A percentile compares a stretch with the other conserved stretches of the same genome.
phyloP scores from a whole-genome alignment of 2,329 filamentous ascomycete species.

The Fusarium domesticum region DNA sequence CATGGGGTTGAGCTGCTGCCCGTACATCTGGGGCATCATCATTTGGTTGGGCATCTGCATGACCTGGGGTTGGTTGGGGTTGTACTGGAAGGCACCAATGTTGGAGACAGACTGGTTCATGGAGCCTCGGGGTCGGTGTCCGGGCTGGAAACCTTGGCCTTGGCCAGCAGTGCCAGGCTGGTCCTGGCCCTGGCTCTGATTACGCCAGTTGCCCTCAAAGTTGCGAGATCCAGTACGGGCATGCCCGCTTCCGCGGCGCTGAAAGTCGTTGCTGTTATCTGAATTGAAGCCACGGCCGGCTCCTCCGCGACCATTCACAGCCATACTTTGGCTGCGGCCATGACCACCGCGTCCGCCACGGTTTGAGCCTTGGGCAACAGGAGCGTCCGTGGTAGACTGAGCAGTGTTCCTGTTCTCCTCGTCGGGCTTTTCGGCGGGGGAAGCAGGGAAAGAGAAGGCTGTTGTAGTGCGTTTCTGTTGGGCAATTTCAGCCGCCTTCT shows the following conservation, averaged over 20 bases:
- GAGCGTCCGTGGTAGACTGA: conserved; percentile 33
- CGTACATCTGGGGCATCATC: conserved; percentile 81
- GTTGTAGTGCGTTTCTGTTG: conserved; percentile 95
- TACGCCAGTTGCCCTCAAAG: conserved; percentile 98
- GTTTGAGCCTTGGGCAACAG: conserved; percentile 42
- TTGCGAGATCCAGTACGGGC: conserved; percentile 82
- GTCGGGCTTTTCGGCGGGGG: conserved; percentile 59
- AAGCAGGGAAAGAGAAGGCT: conserved; percentile 87
- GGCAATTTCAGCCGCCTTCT: conserved; percentile 93
- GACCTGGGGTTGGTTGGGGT: conserved; percentile 75
- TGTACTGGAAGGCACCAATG: conserved; percentile 84
- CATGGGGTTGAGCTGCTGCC: conserved; percentile 82
- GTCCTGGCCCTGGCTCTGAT: conserved; percentile 66
- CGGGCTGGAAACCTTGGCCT: conserved; percentile 79
- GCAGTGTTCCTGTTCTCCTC: conserved; percentile 42
- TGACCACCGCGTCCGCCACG: conserved; percentile 60
- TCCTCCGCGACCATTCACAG: conserved; percentile 68
- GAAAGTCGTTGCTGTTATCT: conserved; percentile 56
- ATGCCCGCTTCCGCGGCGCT: conserved; percentile 77
- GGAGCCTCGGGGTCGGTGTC: conserved; percentile 81
- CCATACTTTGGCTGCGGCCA: conserved; percentile 89
- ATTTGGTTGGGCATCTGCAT: conserved; percentile 85
- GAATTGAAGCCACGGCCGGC: conserved; percentile 63
- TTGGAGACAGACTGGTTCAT: conserved; percentile 82
- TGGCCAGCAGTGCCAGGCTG: conserved; percentile 47